phyloP scores from a whole-genome alignment of 371 early-diverging fungal genomes.

The Rhizopus microsporus region DNA sequence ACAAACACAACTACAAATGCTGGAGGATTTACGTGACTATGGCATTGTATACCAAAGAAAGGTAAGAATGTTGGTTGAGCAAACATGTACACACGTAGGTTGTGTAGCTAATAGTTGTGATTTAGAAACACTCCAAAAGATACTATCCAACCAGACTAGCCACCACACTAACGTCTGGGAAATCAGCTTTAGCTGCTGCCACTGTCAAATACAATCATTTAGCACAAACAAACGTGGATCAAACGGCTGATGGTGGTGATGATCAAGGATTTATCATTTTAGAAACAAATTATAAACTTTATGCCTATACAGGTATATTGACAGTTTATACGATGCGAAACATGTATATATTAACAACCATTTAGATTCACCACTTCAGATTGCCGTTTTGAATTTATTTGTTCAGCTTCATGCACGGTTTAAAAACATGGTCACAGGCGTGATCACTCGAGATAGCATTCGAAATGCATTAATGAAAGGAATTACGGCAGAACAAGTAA shows the following conservation, averaged over 20 bases:
- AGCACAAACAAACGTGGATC: conserved; percentile 20
- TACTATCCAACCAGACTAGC: conserved; percentile 94
- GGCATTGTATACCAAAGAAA: conserved; percentile 91
- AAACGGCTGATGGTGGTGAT: conserved; percentile 43
- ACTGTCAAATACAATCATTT: conserved; percentile 17
- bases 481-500: conserved; percentile 94
- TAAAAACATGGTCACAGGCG: conserved; percentile 94
- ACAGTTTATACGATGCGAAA: not conserved
- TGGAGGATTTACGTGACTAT: conserved; percentile 86
- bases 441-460: conserved; percentile 92
- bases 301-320: conserved; percentile 88
- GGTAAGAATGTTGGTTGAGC: conserved; percentile 29
- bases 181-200: conserved; percentile 45
- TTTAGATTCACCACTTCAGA: conserved; percentile 91
- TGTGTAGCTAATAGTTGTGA: not conserved
- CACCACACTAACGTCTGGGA: conserved; percentile 87
- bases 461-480: conserved; percentile 88
- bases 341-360: not conserved
- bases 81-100: not conserved
- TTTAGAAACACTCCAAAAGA: conserved; percentile 65
- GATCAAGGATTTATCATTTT: conserved; percentile 79
- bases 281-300: conserved; percentile 93
- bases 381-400: conserved; percentile 95
- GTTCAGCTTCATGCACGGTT: conserved; percentile 84
- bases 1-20: conserved; percentile 77